Base-by-base conservation (phyloP, 306 rosid genomes). In the Cicer pinnatifidum region DNA sequence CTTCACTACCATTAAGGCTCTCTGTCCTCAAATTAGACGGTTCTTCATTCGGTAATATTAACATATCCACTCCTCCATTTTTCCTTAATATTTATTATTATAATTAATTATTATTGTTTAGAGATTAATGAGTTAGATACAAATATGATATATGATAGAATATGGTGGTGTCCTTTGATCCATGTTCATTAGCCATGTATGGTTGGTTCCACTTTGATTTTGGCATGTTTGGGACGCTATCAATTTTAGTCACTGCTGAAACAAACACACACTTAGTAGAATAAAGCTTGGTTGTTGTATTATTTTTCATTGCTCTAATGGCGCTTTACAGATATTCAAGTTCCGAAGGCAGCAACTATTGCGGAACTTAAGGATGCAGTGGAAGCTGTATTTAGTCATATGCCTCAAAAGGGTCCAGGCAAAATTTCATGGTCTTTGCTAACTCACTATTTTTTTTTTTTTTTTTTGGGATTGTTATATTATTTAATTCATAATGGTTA, bases 21-120 rank as follows among this genome's bases (percentile, higher is more conserved):
- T 84, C 98, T 6, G 85, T 93, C 5, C 92, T 93, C 85, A 93
- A 93, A 80, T 63, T 91, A 70, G 96, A 93, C 16, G 97, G 94
- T 68, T 89, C 98, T 74, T 84, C 43, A 58, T 94, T 94, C 47
- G 77, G 94, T 86, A 88, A 58, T 45, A 6, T 45, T 20, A 1
- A 39, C 5, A 28, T 28, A 28, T 28, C 47, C 23, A 1, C 1
- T 20, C 7, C 19, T 50, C 12, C 12, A 58, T 23, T 1, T 11
- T 17, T 17, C 23, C 7, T 11, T 28, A 3, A 28, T 28, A 3
- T 28, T 28, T 28, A 28, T 28, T 28, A 28, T 28, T 28, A 28
- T 28, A 2, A 28, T 28, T 28, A 28, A 28, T 28, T 28, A 28
- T 28, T 28, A 28, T 28, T 28, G 35, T 28, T 28, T 28, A 3